Conservation (phyloP, 129 eudicot genomes). For the Ambrosia artemisiifolia region DNA sequence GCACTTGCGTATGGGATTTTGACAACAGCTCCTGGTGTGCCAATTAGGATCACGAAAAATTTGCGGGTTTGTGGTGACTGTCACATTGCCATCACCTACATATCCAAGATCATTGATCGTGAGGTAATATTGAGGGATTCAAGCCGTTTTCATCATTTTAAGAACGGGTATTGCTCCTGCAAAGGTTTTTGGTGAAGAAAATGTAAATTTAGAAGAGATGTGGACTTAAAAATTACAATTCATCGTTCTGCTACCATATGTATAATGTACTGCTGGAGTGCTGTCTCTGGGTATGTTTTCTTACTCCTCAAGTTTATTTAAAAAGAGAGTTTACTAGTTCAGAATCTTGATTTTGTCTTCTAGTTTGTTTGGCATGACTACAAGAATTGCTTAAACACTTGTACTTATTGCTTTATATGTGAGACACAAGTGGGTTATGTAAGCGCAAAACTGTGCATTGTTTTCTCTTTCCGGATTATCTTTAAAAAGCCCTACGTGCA, state of each 20-base stretch:
- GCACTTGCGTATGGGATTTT: conserved; percentile 77
- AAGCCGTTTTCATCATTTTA: conserved; percentile 88
- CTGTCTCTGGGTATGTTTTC: not conserved
- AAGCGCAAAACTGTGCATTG: too few relatives aligned
- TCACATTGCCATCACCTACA: conserved; percentile 60
- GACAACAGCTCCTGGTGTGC: conserved; percentile 58
- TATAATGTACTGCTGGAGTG: not conserved
- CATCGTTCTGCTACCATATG: not conserved
- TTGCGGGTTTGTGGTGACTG: conserved; percentile 93
- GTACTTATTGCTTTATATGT: too few relatives aligned
- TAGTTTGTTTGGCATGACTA: too few relatives aligned
- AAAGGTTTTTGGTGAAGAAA: conserved; percentile 73
- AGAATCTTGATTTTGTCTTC: too few relatives aligned
- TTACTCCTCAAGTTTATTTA: not conserved
- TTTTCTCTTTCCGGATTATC: too few relatives aligned
- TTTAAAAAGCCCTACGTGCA: too few relatives aligned
- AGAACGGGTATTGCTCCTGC: conserved; percentile 80
- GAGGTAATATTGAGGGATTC: conserved; percentile 79
- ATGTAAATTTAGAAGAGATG: not conserved
- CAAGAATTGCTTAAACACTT: too few relatives aligned
- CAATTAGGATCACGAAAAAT: conserved; percentile 79
- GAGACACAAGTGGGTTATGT: too few relatives aligned
- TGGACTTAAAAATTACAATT: not conserved
- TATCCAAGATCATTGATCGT: conserved; percentile 60
- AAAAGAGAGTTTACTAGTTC: too few relatives aligned